Percentiles rank a stretch among this genome's conserved stretches.
Conservation (phyloP, 148 eudicot species). For the Fagopyrum esculentum region DNA sequence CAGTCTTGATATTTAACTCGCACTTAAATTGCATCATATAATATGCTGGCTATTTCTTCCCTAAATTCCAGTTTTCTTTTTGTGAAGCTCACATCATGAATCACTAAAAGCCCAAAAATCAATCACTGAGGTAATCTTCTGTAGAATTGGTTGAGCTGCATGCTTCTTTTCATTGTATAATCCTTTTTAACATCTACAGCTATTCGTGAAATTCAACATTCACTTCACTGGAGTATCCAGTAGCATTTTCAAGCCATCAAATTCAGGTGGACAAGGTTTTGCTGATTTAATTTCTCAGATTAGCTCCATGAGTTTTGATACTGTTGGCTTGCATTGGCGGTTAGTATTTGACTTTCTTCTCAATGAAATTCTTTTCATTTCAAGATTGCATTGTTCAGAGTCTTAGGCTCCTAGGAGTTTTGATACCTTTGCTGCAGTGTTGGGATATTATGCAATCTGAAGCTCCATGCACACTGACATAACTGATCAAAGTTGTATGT, state of each 20-base stretch:
- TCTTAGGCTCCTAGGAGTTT: neutral
- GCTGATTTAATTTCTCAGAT: constrained; percentile 83
- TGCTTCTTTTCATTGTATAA: constrained; percentile 10
- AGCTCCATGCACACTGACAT: constrained; percentile 1
- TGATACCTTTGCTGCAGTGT: neutral
- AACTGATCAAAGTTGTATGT: constrained; percentile 2
- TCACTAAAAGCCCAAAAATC: constrained; percentile 94
- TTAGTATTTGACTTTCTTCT: constrained; percentile 20
- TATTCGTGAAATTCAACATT: constrained; percentile 93
- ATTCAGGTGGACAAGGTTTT: constrained; percentile 55
- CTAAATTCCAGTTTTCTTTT: constrained; percentile 3
- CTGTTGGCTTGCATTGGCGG: constrained; percentile 92
- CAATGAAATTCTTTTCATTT: neutral
- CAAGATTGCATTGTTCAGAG: neutral
- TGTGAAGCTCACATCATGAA: constrained; percentile 86
- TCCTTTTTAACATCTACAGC: constrained; percentile 39
- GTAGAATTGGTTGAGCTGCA: neutral
- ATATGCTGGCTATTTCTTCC: neutral
- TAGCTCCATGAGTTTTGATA: constrained; percentile 72
- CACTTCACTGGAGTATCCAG: constrained; percentile 74
- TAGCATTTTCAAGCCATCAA: constrained; percentile 51
- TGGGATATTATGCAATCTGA: neutral
- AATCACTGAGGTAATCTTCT: constrained; percentile 72
- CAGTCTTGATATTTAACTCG: neutral
- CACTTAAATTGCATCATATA: neutral